Evolutionary conservation across 129 eudicot genomes (phyloP).

Genomic region (Pulicaria dysenterica): DNA sequence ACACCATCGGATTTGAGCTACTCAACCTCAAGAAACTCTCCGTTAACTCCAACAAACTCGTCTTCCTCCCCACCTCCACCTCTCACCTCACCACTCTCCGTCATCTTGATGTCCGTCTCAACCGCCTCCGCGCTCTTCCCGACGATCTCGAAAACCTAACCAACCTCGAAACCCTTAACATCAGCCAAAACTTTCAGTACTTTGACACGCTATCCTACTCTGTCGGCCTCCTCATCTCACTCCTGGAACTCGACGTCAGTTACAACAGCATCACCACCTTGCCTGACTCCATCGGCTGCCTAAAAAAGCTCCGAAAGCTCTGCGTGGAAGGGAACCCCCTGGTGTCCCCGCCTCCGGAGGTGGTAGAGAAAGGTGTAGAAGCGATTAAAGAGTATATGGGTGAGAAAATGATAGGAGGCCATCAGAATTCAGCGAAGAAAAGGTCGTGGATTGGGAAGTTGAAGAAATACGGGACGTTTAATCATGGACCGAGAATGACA

Average conservation of each 20-base stretch:
- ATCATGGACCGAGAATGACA: conserved; percentile 33
- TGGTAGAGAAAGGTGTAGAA: conserved; percentile 64
- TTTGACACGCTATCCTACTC: conserved; percentile 67
- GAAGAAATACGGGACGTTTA: conserved; percentile 69
- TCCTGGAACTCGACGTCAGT: conserved; percentile 78
- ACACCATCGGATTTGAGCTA: conserved; percentile 83
- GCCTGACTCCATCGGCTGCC: conserved; percentile 78
- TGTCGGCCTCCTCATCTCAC: conserved; percentile 76
- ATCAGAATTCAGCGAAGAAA: conserved; percentile 44
- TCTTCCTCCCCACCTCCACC: conserved; percentile 71
- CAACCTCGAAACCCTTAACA: conserved; percentile 66
- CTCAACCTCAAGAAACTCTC: conserved; percentile 66
- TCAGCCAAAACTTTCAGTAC: conserved; percentile 89
- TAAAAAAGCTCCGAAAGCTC: conserved; percentile 67
- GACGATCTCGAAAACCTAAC: conserved; percentile 83
- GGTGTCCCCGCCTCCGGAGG: conserved; percentile 68
- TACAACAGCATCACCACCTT: conserved; percentile 67
- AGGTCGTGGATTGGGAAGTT: conserved; percentile 69
- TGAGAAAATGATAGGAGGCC: conserved; percentile 65
- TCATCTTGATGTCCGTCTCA: conserved; percentile 76
- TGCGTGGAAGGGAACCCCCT: conserved; percentile 82
- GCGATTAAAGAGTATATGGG: conserved; percentile 62
- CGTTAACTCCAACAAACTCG: conserved; percentile 80
- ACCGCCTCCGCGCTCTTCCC: conserved; percentile 84
- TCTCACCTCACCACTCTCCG: conserved; percentile 78